Evolutionary conservation across 2,329 filamentous ascomycete genomes (phyloP).

Genomic region (Colletotrichum echinochloae): DNA sequence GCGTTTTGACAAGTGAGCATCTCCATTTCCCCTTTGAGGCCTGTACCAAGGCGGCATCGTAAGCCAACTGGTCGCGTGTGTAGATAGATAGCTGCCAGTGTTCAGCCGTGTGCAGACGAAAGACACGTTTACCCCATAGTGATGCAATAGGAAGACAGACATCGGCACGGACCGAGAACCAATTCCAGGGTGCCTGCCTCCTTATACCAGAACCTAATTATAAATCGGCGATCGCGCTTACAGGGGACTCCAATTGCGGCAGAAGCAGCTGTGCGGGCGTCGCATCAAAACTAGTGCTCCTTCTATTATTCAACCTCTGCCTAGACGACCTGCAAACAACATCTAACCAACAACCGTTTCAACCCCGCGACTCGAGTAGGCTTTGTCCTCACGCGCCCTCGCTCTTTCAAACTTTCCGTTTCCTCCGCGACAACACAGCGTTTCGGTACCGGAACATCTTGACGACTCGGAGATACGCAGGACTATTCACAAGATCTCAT

Average conservation of each 20-base stretch:
- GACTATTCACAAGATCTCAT: not conserved
- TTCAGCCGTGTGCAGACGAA: conserved; percentile 5
- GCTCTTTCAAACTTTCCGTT: not conserved
- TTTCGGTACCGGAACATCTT: not conserved
- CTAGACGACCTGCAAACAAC: conserved; percentile 15
- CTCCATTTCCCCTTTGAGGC: no score
- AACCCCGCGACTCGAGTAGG: not conserved
- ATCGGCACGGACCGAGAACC: conserved; percentile 14
- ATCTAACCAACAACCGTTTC: not conserved
- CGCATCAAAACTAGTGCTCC: not conserved
- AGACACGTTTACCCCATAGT: conserved; percentile 3
- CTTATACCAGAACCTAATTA: not conserved
- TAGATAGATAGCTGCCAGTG: not conserved
- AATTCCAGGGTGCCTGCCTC: not conserved
- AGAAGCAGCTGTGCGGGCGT: not conserved
- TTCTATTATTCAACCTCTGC: conserved; percentile 28
- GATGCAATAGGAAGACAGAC: conserved; percentile 8
- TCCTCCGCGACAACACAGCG: not conserved
- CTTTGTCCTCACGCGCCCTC: conserved; percentile 6
- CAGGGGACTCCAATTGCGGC: not conserved
- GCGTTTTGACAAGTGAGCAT: not conserved
- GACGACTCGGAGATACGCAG: not conserved
- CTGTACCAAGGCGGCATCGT: not conserved
- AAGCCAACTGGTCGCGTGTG: not conserved
- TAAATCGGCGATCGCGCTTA: not conserved